A percentile compares a stretch with the other conserved stretches of the same genome.
These are phyloP conservation scores for Trametes maxima DNA, from an alignment of 768 basidiomycete genomes.

Conservation along the genomic window DNA sequence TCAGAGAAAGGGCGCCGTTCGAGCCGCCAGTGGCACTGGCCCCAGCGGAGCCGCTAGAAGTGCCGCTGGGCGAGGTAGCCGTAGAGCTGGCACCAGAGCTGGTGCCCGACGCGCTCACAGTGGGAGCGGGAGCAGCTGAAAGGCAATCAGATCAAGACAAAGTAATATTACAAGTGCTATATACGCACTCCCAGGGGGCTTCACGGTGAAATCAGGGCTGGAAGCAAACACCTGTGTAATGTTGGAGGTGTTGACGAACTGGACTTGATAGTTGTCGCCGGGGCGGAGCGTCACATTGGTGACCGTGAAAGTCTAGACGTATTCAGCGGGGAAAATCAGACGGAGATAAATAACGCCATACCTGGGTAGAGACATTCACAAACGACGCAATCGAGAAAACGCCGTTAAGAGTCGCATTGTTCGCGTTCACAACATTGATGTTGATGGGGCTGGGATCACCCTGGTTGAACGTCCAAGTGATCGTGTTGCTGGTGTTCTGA, in stretches of 20 bases:
- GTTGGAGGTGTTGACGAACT: constrained; percentile 40
- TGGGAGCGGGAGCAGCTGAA: constrained; percentile 26
- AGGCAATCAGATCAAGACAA: constrained; percentile 6
- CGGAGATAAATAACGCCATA: background rate
- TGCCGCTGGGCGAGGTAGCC: constrained; percentile 16
- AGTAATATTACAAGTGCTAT: background rate
- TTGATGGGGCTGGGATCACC: constrained; percentile 39
- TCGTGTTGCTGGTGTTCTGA: constrained; percentile 36
- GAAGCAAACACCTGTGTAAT: constrained; percentile 35
- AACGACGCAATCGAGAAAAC: constrained; percentile 38
- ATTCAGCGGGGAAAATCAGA: background rate
- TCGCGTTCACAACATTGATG: constrained; percentile 37
- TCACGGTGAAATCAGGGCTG: constrained; percentile 38
- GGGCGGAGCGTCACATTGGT: constrained; percentile 40
- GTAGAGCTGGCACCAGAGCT: constrained; percentile 20
- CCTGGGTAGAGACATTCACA: constrained; percentile 35
- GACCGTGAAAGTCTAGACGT: constrained; percentile 22
- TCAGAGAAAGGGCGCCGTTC: constrained; percentile 11
- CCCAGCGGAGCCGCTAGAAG: constrained; percentile 8
- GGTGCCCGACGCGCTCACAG: background rate
- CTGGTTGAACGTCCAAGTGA: constrained; percentile 35
- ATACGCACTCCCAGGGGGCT: constrained; percentile 40
- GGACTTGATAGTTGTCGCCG: constrained; percentile 36
- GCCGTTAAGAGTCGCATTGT: constrained; percentile 39
- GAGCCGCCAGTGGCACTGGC: constrained; percentile 12